Base-by-base conservation (phyloP, 768 basidiomycete species). In the Exidia glandulosa region DNA sequence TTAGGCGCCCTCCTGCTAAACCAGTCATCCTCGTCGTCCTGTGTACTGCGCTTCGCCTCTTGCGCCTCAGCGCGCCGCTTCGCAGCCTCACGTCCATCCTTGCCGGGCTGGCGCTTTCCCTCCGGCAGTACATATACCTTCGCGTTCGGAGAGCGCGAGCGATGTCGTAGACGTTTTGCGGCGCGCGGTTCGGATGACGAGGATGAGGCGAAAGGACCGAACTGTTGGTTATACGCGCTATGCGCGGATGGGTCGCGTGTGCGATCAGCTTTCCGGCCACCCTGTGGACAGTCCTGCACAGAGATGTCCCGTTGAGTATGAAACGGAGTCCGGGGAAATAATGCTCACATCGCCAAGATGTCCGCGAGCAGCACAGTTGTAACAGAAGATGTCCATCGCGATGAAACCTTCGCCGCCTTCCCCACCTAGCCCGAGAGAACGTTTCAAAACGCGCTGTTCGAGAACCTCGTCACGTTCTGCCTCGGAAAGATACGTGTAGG, bases 261-360 rank as follows among this genome's bases (percentile, higher is more conserved):
- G 50, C 69, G 63, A 64, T 77, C 79, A 54, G 65, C 65, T 23
- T 67, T 68, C 63, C 74, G 78, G 10, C 72, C 69, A 10, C 74
- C 61, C 23, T 79, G 80, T 57, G 76, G 66, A 60, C 87, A 89
- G 66, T 89, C 85, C 87, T 88, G 63, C 32, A n/a, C 10, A 13
- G n/a, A 59, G 33, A 3, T 3, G 30, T 48, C n/a, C 23, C 30
- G 47, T 23, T 32, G 33, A 45, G n/a, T n/a, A 63, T 13, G 19
- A 58, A 33, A 47, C 56, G 33, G 16, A 50, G 57, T 50, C 50
- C 7, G 25, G 25, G 19, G 30, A 56, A 30, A 16, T 23, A n/a
- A 59, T 50, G 75, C 86, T 72, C 66, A 90, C 89, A 65, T 91
- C 90, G 52, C 90, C 90, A 69, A 86, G 80, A 70, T 92, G 90